Conservation (phyloP, 208 protist species). For the Leishmania guyanensis region DNA sequence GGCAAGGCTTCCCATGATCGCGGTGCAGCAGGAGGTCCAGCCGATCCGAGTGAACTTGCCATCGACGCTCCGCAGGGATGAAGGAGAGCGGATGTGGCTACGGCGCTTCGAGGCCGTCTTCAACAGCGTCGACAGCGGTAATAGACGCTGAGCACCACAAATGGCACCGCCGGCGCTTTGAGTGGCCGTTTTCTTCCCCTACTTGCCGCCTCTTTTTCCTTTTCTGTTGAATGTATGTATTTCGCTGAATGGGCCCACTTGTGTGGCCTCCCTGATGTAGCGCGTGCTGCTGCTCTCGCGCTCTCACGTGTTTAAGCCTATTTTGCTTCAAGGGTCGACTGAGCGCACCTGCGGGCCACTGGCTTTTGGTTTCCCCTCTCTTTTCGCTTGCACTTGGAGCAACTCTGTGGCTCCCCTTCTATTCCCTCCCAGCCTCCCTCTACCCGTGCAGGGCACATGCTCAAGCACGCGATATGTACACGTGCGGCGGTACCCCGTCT, state of each 20-base stretch:
- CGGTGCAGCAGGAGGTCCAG: constrained; percentile 45
- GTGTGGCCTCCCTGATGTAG: not conserved
- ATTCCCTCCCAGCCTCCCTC: not conserved
- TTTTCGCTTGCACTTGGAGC: not conserved
- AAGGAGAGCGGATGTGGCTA: constrained; percentile 39
- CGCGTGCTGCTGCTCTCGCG: not conserved
- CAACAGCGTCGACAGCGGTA: constrained; percentile 1
- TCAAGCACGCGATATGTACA: not conserved
- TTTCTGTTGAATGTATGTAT: not conserved
- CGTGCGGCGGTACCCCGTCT: not conserved
- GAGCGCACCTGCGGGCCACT: not conserved
- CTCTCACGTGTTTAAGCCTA: not conserved
- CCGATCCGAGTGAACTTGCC: constrained; percentile 61
- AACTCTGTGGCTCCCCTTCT: not conserved
- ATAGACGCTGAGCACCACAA: not conserved
- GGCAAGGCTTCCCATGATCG: constrained; percentile 34
- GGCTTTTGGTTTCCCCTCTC: not conserved
- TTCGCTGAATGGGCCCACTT: not conserved
- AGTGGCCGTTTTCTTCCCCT: too few relatives aligned
- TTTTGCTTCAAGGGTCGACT: not conserved
- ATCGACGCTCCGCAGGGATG: constrained; percentile 40
- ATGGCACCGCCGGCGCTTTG: not conserved
- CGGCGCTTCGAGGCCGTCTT: constrained; percentile 42
- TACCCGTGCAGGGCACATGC: not conserved
- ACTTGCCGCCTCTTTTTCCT: too few relatives aligned